phyloP scores from a whole-genome alignment of 352 stramenopile species.

The Peronospora tabacina region DNA sequence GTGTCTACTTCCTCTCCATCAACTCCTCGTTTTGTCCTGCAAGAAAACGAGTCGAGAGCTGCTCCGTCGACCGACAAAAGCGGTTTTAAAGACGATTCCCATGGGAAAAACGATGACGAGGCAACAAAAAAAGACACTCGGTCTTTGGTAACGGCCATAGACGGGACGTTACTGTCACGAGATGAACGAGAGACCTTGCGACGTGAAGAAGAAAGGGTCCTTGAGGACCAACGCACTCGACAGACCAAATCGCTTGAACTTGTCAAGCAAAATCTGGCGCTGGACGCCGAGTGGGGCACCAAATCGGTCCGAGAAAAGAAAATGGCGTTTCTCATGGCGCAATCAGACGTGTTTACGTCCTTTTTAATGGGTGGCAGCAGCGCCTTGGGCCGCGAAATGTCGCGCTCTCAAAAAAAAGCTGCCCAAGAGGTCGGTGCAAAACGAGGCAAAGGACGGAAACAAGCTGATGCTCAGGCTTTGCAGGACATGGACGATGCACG shows the following conservation, averaged over 20 bases:
- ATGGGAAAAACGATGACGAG: not conserved
- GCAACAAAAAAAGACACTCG: not conserved
- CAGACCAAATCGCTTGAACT: conserved; percentile 69
- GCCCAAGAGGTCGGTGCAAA: conserved; percentile 41
- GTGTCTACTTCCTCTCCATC: conserved; percentile 5
- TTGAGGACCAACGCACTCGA: conserved; percentile 69
- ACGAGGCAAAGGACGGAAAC: conserved; percentile 56
- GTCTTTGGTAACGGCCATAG: conserved; percentile 7
- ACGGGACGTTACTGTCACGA: conserved; percentile 38
- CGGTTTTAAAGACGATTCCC: conserved; percentile 16
- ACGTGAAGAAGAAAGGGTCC: conserved; percentile 56
- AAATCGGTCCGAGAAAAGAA: conserved; percentile 61
- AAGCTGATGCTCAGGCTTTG: conserved; percentile 57
- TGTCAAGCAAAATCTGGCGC: conserved; percentile 50
- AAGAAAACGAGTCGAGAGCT: conserved; percentile 3
- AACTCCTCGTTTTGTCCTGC: not conserved
- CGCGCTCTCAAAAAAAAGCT: conserved; percentile 33
- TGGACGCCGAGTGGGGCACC: conserved; percentile 40
- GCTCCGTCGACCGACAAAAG: conserved; percentile 18
- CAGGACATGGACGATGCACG: conserved; percentile 76
- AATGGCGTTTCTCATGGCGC: conserved; percentile 85
- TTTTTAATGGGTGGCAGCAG: conserved; percentile 83
- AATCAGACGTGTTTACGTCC: conserved; percentile 84
- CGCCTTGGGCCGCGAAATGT: conserved; percentile 71
- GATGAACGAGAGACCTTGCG: conserved; percentile 55